Percentiles rank a stretch among this genome's conserved stretches.
Evolutionary conservation across 495 filamentous ascomycete genomes (phyloP).

Genomic region (Podospora anserina): DNA sequence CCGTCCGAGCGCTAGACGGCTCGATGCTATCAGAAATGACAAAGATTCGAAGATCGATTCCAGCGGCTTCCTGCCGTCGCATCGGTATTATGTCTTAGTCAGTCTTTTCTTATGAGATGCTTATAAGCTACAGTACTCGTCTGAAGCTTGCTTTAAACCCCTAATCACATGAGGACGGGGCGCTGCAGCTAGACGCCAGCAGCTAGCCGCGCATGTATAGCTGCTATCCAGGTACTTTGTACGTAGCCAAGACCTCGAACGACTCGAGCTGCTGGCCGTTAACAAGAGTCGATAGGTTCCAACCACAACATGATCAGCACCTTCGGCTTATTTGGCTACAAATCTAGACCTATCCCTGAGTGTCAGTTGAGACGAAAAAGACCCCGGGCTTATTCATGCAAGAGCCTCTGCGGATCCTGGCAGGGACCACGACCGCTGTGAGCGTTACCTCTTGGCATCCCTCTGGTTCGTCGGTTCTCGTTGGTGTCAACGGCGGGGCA

Average conservation of each 20-base stretch:
- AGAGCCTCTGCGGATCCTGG: not conserved
- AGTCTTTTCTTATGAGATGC: too few relatives aligned
- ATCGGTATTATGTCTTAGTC: too few relatives aligned
- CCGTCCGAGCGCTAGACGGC: too few relatives aligned
- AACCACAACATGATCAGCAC: not conserved
- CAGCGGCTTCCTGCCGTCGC: too few relatives aligned
- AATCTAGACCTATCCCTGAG: not conserved
- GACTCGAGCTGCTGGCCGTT: not conserved
- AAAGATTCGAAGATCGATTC: too few relatives aligned
- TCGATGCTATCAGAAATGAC: too few relatives aligned
- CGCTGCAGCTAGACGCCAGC: not conserved
- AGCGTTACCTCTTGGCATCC: not conserved
- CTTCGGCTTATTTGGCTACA: not conserved
- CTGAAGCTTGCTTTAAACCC: too few relatives aligned
- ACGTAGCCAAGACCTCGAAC: not conserved
- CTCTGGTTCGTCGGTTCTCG: not conserved
- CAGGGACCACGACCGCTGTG: not conserved
- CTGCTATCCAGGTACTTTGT: not conserved
- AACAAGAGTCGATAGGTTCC: not conserved
- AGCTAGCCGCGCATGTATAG: not conserved
- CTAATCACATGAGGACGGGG: not conserved
- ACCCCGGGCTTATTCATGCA: not conserved
- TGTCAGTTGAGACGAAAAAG: not conserved
- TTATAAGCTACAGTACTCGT: too few relatives aligned
- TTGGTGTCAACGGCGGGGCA: constrained; percentile 4